Evolutionary conservation across 179 eudicot genomes (phyloP), one percentile per base, ranked within the genome.

Genomic region (Beta macrorhiza): DNA sequence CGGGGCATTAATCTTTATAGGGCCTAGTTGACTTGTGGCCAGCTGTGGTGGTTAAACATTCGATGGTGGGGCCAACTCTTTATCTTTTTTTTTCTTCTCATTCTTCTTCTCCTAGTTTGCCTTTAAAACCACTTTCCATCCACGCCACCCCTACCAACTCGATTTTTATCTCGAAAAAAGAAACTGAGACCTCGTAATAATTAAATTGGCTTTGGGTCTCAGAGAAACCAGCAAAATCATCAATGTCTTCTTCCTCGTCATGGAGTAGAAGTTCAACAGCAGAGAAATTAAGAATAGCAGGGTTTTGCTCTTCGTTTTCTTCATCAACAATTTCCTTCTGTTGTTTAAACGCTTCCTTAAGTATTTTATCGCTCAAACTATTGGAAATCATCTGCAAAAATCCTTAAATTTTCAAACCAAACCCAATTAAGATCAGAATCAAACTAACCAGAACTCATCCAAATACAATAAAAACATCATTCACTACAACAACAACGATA

Each of bases 251-350:
- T 55, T 94, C 97, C 11, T 89, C 92, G 10, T 91, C 93, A 12
- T 91, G 61, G 47, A 59, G 61, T 0, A 47, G 57, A 25, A 69
- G 67, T 44, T 45, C 75, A 29, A 25, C 67, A 29, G 53, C 45
- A n/a, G 62, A 14, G 56, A 89, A 83, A 0, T 81, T 86, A 9
- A 84, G 14, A 19, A 42, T 62, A 7, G 22, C 76, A 61, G 87
- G 79, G 56, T 87, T 86, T 51, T 79, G 68, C 64, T 78, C 86
- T 0, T 85, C 86, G 25, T 76, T 82, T 55, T 86, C 89, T 75
- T 92, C 98, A 63, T 90, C 92, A 63, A 90, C 81, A 19, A 95
- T 80, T 74, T 95, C 98, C 84, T 87, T 93, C 83, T 93, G 97
- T 87, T 95, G 98, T 57, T 85, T 61, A 3, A 86, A 75, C 10